Conservation (phyloP, 225 moss, liverwort and hornwort genomes). For the Physcomitrium patens region DNA sequence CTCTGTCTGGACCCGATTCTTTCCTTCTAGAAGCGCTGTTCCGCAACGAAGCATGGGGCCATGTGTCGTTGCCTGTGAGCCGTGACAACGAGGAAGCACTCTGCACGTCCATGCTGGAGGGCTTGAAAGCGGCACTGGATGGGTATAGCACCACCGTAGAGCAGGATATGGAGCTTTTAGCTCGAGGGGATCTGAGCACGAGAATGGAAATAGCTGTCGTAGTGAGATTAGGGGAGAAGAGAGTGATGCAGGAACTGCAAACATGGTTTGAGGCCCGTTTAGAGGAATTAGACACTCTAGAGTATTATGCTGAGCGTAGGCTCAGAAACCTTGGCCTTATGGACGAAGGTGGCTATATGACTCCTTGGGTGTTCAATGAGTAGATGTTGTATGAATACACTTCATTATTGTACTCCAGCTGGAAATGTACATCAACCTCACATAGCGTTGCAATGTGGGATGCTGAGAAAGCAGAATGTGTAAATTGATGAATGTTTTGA, state of each 20-base stretch:
- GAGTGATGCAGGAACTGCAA: constrained; percentile 90
- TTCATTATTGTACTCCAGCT: no score
- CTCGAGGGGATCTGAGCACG: constrained; percentile 45
- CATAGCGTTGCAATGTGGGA: no score
- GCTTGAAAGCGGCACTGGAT: constrained; percentile 72
- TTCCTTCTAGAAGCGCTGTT: constrained; percentile 96
- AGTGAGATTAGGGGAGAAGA: constrained; percentile 91
- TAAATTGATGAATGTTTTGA: no score
- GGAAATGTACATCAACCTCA: no score
- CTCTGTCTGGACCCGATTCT: constrained; percentile 80
- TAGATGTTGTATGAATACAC: neutral
- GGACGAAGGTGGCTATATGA: constrained; percentile 93
- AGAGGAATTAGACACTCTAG: constrained; percentile 72
- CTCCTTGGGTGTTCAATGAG: constrained; percentile 88
- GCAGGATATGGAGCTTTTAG: constrained; percentile 73
- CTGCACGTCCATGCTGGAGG: constrained; percentile 84
- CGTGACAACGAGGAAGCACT: constrained; percentile 89
- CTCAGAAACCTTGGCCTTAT: constrained; percentile 85
- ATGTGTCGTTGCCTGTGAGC: constrained; percentile 83
- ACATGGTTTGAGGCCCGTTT: constrained; percentile 90
- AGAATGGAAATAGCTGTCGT: constrained; percentile 73
- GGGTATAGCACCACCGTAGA: constrained; percentile 70
- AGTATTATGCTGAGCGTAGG: constrained; percentile 94
- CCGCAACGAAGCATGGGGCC: constrained; percentile 79
- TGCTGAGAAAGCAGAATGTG: no score